Evolutionary conservation across 257 asterid genomes (phyloP).

Genomic region (Jacaranda copaia): DNA sequence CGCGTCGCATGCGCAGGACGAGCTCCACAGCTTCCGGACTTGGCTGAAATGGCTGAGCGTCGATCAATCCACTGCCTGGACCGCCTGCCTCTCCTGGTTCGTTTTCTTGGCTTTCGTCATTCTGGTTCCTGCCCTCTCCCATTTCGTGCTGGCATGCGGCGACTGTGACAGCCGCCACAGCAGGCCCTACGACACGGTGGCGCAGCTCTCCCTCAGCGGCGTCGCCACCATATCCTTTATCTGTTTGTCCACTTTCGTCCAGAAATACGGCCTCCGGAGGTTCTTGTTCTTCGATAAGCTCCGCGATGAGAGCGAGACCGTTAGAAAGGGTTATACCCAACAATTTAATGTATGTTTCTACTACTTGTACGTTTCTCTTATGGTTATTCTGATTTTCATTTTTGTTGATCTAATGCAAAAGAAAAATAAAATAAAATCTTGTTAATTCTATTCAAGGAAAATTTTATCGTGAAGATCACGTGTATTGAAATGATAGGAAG

Average conservation of each 20-base stretch:
- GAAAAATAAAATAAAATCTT: not conserved
- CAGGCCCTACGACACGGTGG: conserved; percentile 80
- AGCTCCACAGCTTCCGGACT: conserved; percentile 70
- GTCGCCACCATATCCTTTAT: conserved; percentile 78
- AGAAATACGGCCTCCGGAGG: conserved; percentile 71
- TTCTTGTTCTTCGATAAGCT: conserved; percentile 87
- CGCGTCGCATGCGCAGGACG: conserved; percentile 76
- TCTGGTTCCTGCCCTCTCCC: conserved; percentile 77
- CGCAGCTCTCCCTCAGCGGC: conserved; percentile 85
- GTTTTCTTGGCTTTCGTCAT: conserved; percentile 62
- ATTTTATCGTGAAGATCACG: not conserved
- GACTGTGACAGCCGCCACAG: conserved; percentile 76
- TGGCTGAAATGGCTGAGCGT: conserved; percentile 95
- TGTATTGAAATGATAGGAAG: not conserved
- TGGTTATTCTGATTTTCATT: not conserved
- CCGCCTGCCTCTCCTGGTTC: conserved; percentile 73
- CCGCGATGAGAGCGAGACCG: conserved; percentile 88
- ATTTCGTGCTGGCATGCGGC: conserved; percentile 67
- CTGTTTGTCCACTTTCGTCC: conserved; percentile 67
- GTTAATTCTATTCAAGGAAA: not conserved
- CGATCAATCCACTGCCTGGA: conserved; percentile 74
- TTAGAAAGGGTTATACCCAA: conserved; percentile 67
- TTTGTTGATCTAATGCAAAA: not conserved
- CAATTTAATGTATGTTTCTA: conserved; percentile 72
- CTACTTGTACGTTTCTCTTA: not conserved